Evolutionary conservation across 2,329 filamentous ascomycete genomes (phyloP), one percentile per base, ranked within the genome.

Genomic region (Lecanicillium sp.): DNA sequence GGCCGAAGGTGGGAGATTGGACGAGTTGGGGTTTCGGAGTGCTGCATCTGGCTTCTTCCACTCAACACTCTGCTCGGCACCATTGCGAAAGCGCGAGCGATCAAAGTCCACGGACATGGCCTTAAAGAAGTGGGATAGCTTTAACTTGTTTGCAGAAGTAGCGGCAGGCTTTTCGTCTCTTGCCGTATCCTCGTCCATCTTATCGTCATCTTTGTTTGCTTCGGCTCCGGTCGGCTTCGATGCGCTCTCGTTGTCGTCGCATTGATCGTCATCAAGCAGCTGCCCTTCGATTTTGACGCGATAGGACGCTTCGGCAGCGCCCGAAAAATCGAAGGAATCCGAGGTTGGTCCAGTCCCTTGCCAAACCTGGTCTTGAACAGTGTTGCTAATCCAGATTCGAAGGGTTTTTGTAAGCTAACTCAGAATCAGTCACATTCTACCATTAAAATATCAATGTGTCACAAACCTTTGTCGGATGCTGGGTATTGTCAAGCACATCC

Each of bases 301-400:
- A 64, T 90, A 98, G 10, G 84, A 86, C 2, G 88, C 86, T 57
- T 90, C 85, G 56, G 79, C 76, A 54, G 81, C 88, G 44, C 83
- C 82, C 45, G 82, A 83, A 60, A 95, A 90, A 61, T 94, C 90
- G 55, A 93, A 93, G 29, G 79, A 80, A 62, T 91, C 84, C 10
- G 84, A 77, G 52, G 84, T 83, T 51, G 85, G 72, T 33, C 73
- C 74, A 57, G 75, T 79, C 32, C 75, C 77, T 68, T 98, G 93
- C 93, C 93, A 97, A 26, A 86, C 84, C 68, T 98, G 93, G 61
- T 93, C 88, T 65, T 96, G 89, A 27, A 85, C 89, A 1, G 90
- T 95, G 67, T 98, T 98, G 60, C 83, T 90, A 59, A 98, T 84
- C 90, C 90, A 97, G 54, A 98, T 79, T 53, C 91, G 86, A 66